Evolutionary conservation across 2,329 filamentous ascomycete species (phyloP).

Genomic region (Penicillium fuscoglaucum): DNA sequence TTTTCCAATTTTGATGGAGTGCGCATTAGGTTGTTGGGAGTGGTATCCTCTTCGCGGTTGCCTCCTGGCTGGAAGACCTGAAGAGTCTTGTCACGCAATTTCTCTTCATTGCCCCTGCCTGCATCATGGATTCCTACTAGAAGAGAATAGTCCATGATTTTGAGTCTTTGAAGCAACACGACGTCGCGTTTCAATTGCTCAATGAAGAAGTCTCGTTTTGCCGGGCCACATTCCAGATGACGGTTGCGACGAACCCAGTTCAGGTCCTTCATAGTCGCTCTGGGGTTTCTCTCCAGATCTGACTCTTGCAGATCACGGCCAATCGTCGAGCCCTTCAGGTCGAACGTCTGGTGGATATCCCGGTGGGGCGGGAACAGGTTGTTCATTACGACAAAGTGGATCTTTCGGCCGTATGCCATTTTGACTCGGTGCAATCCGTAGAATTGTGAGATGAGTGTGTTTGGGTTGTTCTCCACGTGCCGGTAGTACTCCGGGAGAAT

Average conservation of each 20-base stretch:
- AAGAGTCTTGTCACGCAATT: slow-evolving; percentile 82
- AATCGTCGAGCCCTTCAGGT: slow-evolving; percentile 93
- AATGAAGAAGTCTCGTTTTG: slow-evolving; percentile 84
- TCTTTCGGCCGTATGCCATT: slow-evolving; percentile 96
- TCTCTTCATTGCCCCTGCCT: slow-evolving; percentile 89
- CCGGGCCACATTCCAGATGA: slow-evolving; percentile 81
- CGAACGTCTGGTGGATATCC: slow-evolving; percentile 96
- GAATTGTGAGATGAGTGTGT: slow-evolving; percentile 95
- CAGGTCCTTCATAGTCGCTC: slow-evolving; percentile 91
- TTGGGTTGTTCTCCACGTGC: slow-evolving; percentile 89
- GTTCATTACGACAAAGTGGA: slow-evolving; percentile 99
- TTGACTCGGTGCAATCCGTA: slow-evolving; percentile 97
- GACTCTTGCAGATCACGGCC: slow-evolving; percentile 90
- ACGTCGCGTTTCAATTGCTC: slow-evolving; percentile 89
- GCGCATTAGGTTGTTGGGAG: slow-evolving; percentile 69
- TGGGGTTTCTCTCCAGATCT: slow-evolving; percentile 80
- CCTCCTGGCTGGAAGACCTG: slow-evolving; percentile 92
- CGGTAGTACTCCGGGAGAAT: slow-evolving; percentile 83
- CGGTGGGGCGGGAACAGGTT: slow-evolving; percentile 96
- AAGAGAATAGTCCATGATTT: slow-evolving; percentile 99
- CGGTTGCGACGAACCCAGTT: slow-evolving; percentile 90
- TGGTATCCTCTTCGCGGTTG: slow-evolving; percentile 62
- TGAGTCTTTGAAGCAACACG: slow-evolving; percentile 76
- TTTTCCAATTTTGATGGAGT: slow-evolving; percentile 94
- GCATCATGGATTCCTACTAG: slow-evolving; percentile 92